Evolutionary conservation across 805 yeast genomes (phyloP), one percentile per base, ranked within the genome.

Genomic region (Suhomyces xylopsoci): DNA sequence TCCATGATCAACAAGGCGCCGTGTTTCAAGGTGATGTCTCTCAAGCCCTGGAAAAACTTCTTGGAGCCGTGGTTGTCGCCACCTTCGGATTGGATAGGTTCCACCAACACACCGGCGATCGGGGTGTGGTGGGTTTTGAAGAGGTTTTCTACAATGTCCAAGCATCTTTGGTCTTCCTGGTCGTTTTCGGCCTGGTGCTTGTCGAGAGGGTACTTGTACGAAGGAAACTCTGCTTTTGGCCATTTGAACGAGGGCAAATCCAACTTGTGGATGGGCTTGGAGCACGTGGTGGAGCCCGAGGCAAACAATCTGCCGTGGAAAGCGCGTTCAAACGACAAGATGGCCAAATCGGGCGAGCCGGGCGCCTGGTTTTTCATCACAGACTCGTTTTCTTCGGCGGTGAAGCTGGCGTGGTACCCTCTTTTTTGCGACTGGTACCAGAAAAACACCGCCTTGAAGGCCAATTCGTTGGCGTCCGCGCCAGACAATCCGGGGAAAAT

Each of bases 221-320:
- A 62, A 58, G 98, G 98, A 78, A 85, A 92, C 57, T 90, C 90
- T 52, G 97, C 97, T 70, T 88, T 91, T 66, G 98, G 98, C 97
- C 97, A 92, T 66, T 89, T 83, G 78, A 92, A 92, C 6, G 96
- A 84, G 55, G 98, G 98, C 74, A 93, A 78, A 71, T 87, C 92
- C 70, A 92, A 77, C 77, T 93, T 92, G 79, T 92, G 98, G 62
- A 93, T 82, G 59, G 97, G 97, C 78, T 90, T 93, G 52, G 97
- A 90, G 69, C 96, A 84, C 40, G 98, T 92, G 59, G 90, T 83
- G 6, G 97, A 88, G 44, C 89, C 91, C 51, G 96, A 82, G 22
- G 97, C 98, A 74, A 92, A 90, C 58, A 91, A 74, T 73, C 98
- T 84, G 58, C 98, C 98, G 69, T 92, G 98, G 88, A 92, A 93